phyloP scores from a whole-genome alignment of 2,329 filamentous ascomycete species.

The Epichloe uncinata region DNA sequence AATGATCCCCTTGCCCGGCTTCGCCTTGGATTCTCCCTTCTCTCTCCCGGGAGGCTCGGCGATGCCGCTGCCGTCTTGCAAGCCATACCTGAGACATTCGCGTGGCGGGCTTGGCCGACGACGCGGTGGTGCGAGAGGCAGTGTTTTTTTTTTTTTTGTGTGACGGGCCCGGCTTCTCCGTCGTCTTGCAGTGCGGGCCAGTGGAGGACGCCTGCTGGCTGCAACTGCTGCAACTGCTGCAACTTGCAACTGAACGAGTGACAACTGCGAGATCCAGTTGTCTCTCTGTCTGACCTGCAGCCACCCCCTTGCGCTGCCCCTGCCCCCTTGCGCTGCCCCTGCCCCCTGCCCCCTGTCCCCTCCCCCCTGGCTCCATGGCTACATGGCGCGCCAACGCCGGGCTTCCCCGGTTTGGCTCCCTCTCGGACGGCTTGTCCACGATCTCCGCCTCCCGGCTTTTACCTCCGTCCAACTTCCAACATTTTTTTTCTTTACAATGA shows the following conservation, averaged over 20 bases:
- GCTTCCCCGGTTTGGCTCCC: background rate
- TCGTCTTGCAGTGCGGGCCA: no score
- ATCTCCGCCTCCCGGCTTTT: background rate
- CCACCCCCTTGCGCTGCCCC: no score
- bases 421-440: background rate
- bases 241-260: no score
- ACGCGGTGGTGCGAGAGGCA: background rate
- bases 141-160: background rate
- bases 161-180: background rate
- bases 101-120: constrained; percentile 1
- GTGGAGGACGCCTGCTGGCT: no score
- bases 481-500: background rate
- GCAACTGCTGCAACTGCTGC: no score
- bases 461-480: background rate
- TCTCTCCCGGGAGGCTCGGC: background rate
- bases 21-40: background rate
- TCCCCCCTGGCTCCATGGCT: no score
- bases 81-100: constrained; percentile 5
- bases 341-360: background rate
- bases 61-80: constrained; percentile 6
- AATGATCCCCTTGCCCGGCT: background rate
- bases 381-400: no score
- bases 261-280: background rate
- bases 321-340: no score
- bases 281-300: no score